These are phyloP conservation scores for Alternaria ethzedia DNA, from an alignment of 2,329 filamentous ascomycete species.

Conservation along the genomic window DNA sequence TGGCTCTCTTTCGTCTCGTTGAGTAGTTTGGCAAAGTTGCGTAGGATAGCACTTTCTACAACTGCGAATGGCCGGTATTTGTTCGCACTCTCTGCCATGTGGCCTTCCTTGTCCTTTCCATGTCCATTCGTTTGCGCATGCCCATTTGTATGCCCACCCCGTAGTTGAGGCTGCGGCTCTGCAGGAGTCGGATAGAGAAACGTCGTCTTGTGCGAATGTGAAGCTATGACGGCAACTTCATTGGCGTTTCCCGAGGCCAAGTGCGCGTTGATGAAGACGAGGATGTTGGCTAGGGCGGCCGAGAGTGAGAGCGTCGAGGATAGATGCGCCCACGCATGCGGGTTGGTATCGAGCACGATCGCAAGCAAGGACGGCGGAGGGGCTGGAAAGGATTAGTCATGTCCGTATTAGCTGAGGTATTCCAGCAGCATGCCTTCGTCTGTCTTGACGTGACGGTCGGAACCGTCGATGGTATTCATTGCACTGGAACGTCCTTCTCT, in stretches of 20 bases:
- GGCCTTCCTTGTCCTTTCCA: slow-evolving; percentile 23
- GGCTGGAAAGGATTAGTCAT: slow-evolving; percentile 46
- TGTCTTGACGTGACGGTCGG: slow-evolving; percentile 52
- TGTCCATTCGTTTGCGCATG: slow-evolving; percentile 38
- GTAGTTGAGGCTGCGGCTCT: slow-evolving; percentile 20
- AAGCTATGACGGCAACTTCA: slow-evolving; percentile 88
- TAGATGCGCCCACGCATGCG: slow-evolving; percentile 87
- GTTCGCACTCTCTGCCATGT: slow-evolving; percentile 65
- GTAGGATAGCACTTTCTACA: slow-evolving; percentile 80
- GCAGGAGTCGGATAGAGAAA: slow-evolving; percentile 81
- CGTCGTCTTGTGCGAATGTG: slow-evolving; percentile 82
- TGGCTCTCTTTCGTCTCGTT: slow-evolving; percentile 67
- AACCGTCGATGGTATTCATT: slow-evolving; percentile 72
- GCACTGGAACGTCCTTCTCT: slow-evolving; percentile 1
- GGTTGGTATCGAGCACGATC: slow-evolving; percentile 94
- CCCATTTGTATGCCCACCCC: slow-evolving; percentile 29
- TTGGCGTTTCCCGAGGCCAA: slow-evolving; percentile 93
- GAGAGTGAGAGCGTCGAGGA: slow-evolving; percentile 77
- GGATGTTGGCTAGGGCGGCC: slow-evolving; percentile 83
- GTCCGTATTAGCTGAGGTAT: background rate
- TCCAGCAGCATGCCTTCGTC: slow-evolving; percentile 37
- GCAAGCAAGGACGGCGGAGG: slow-evolving; percentile 81
- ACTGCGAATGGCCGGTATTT: slow-evolving; percentile 93
- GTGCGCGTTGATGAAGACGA: slow-evolving; percentile 97
- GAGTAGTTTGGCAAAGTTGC: slow-evolving; percentile 76